These are phyloP conservation scores for Fraxinus paxiana DNA, from an alignment of 305 asterid species.

Conservation along the genomic window DNA sequence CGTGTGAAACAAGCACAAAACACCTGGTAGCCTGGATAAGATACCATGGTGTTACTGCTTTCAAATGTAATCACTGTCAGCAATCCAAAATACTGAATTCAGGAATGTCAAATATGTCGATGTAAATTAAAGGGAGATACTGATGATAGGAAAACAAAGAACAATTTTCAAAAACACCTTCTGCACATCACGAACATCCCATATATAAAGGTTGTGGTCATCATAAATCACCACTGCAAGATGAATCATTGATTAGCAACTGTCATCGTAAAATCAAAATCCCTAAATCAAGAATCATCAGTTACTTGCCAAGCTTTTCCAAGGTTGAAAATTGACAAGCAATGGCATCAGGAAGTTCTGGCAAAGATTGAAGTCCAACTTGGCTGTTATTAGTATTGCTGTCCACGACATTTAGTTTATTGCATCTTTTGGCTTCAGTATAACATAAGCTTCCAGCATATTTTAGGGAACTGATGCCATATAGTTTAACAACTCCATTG, in stretches of 20 bases:
- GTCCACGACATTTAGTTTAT: constrained; percentile 30
- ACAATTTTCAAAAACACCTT: constrained; percentile 32
- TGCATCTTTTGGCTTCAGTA: constrained; percentile 40
- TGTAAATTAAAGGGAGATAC: constrained; percentile 5
- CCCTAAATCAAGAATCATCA: constrained; percentile 11
- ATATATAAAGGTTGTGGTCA: constrained; percentile 55
- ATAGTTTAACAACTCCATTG: constrained; percentile 56
- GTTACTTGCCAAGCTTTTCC: constrained; percentile 57
- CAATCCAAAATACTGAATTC: constrained; percentile 28
- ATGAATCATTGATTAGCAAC: constrained; percentile 25
- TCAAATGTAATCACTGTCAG: constrained; percentile 32
- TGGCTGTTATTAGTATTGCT: constrained; percentile 23
- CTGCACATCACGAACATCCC: constrained; percentile 48
- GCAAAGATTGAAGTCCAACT: constrained; percentile 28
- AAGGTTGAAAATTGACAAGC: constrained; percentile 63
- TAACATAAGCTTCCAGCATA: constrained; percentile 51
- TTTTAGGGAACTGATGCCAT: constrained; percentile 34
- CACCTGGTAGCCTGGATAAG: constrained; percentile 65
- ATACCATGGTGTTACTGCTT: constrained; percentile 43
- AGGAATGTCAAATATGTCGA: constrained; percentile 6
- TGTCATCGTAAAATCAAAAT: constrained; percentile 16
- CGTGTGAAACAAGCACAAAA: constrained; percentile 57
- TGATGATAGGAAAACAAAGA: constrained; percentile 2
- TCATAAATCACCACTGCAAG: constrained; percentile 62
- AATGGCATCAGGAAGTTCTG: constrained; percentile 55